Conservation (phyloP, 1,284 basidiomycete species). For the Pulchroboletus neoregius region DNA sequence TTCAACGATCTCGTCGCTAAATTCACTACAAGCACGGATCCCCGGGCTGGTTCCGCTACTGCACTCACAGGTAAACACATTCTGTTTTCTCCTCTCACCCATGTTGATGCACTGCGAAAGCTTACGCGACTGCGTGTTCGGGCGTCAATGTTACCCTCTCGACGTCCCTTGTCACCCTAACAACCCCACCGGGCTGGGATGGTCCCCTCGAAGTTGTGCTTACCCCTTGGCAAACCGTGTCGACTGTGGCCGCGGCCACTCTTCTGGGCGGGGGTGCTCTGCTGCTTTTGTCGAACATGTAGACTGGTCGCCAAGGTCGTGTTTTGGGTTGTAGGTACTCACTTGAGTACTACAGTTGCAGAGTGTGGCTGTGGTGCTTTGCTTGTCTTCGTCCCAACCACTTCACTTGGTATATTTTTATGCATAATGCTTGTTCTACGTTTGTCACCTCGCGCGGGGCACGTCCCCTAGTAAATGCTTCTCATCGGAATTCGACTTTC, state of each 20-base stretch:
- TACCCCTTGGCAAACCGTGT: conserved; percentile 38
- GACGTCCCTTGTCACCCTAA: conserved; percentile 38
- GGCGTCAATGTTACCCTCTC: conserved; percentile 37
- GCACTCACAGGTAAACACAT: conserved; percentile 45
- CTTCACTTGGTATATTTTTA: conserved; percentile 1
- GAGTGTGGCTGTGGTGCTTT: conserved; percentile 16
- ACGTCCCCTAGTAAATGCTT: conserved; percentile 5
- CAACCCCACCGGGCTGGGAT: conserved; percentile 51
- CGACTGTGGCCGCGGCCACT: conserved; percentile 45
- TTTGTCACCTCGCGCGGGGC: conserved; percentile 2
- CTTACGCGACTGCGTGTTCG: conserved; percentile 46
- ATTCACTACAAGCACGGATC: conserved; percentile 47
- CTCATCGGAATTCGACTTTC: conserved; percentile 22
- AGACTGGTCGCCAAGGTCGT: no score
- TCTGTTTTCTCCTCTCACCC: not conserved
- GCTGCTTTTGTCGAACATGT: conserved; percentile 51
- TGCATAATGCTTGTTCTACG: conserved; percentile 16
- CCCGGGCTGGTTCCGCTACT: conserved; percentile 51
- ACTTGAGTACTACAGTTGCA: no score
- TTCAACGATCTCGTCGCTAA: conserved; percentile 48
- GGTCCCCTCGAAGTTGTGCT: conserved; percentile 51
- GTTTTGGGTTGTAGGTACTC: no score
- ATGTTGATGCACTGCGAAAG: conserved; percentile 30
- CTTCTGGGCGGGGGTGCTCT: conserved; percentile 47
- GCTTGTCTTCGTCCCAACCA: not conserved